Evolutionary conservation across 2,329 filamentous ascomycete genomes (phyloP).

Genomic region (Pseudogymnoascus sp.): DNA sequence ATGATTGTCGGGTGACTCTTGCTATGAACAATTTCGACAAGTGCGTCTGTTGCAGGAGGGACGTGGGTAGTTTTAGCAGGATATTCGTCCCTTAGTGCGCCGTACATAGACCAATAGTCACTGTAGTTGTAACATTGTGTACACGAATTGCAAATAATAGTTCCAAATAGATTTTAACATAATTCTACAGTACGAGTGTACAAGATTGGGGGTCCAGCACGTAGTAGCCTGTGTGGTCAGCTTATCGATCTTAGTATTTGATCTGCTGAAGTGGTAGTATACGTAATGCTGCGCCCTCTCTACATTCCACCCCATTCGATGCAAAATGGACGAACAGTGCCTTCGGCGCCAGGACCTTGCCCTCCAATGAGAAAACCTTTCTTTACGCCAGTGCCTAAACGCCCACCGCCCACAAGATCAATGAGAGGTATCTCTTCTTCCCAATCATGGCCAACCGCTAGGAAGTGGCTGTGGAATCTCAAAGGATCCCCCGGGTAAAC

Average conservation of each 20-base stretch:
- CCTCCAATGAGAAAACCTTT: constrained; percentile 88
- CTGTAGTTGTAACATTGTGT: background rate
- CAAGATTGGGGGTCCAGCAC: background rate
- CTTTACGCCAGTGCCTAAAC: constrained; percentile 89
- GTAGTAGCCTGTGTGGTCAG: background rate
- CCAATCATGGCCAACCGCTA: constrained; percentile 79
- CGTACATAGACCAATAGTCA: background rate
- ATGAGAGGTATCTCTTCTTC: constrained; percentile 77
- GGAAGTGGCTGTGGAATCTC: constrained; percentile 90
- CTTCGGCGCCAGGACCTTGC: constrained; percentile 34
- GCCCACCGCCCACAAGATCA: constrained; percentile 76
- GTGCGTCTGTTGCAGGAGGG: constrained; percentile 86
- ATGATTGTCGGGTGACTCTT: constrained; percentile 86
- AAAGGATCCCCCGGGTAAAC: constrained; percentile 93
- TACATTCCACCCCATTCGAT: constrained; percentile 94
- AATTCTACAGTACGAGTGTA: background rate
- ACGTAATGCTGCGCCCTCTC: constrained; percentile 30
- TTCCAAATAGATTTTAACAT: background rate
- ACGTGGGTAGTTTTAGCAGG: constrained; percentile 81
- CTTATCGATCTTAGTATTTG: background rate
- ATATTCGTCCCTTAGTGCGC: constrained; percentile 65
- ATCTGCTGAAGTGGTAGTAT: background rate
- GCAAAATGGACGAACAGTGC: constrained; percentile 62
- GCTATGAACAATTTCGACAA: constrained; percentile 97
- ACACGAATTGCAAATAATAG: background rate